phyloP scores from a whole-genome alignment of 2,329 filamentous ascomycete species.

The Ascochyta pisi region DNA sequence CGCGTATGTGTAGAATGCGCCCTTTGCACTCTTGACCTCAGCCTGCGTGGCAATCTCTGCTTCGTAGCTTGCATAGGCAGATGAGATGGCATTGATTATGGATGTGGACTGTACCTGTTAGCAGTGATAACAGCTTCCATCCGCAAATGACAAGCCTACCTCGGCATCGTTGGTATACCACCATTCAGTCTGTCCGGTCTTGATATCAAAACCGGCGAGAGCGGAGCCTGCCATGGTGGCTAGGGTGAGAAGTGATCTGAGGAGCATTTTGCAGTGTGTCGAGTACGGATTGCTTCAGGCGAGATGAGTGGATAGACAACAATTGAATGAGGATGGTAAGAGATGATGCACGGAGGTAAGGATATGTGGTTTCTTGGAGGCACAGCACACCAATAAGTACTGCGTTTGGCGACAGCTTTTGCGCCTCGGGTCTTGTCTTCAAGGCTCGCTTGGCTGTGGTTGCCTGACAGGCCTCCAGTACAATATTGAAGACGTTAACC shows the following conservation, averaged over 20 bases:
- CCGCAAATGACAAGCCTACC: background rate
- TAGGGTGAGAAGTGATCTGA: background rate
- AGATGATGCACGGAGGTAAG: background rate
- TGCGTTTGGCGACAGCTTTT: constrained; percentile 7
- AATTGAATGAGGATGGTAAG: background rate
- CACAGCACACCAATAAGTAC: constrained; percentile 2
- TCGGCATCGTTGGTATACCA: constrained; percentile 11
- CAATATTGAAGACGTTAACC: constrained; percentile 14
- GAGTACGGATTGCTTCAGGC: too few species aligned
- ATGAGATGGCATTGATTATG: constrained; percentile 8
- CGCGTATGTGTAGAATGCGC: constrained; percentile 16
- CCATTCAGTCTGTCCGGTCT: constrained; percentile 5
- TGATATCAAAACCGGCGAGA: constrained; percentile 11
- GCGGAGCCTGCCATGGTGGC: constrained; percentile 3
- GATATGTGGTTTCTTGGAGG: background rate
- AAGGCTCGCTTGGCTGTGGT: constrained; percentile 9
- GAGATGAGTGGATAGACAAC: too few species aligned
- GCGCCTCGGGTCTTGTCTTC: constrained; percentile 1
- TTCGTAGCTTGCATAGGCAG: constrained; percentile 7
- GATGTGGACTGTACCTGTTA: background rate
- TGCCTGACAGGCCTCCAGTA: constrained; percentile 19
- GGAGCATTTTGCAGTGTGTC: background rate
- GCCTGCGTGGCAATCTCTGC: background rate
- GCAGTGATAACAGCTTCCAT: background rate
- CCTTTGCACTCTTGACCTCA: constrained; percentile 7